phyloP scores from a whole-genome alignment of 1,139 yeast species.

The Geotrichum fermentans region DNA sequence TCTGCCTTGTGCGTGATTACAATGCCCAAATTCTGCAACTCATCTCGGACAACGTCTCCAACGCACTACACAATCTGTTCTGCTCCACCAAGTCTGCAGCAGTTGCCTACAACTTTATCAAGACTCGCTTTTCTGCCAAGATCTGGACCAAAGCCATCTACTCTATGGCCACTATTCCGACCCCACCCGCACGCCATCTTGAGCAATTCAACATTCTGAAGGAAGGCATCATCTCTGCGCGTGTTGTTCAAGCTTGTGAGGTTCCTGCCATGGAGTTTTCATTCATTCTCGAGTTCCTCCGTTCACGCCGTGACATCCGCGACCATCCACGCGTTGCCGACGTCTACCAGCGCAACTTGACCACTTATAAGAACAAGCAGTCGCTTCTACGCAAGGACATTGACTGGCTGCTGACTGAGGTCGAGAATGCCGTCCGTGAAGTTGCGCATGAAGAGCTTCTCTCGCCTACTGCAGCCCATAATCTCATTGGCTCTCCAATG shows the following conservation, averaged over 20 bases:
- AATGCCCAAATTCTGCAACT: slow-evolving; percentile 12
- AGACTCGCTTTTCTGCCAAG: slow-evolving; percentile 14
- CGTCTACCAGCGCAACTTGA: slow-evolving; percentile 14
- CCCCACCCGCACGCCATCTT: slow-evolving; percentile 11
- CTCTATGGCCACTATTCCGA: slow-evolving; percentile 15
- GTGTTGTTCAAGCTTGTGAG: slow-evolving; percentile 14
- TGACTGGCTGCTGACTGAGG: slow-evolving; percentile 11
- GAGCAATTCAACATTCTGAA: slow-evolving; percentile 17
- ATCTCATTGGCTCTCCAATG: slow-evolving; percentile 10
- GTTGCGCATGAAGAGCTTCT: slow-evolving; percentile 12
- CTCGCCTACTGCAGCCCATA: neutral
- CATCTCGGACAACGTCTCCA: slow-evolving; percentile 14
- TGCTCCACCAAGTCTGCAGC: slow-evolving; percentile 14
- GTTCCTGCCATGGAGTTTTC: slow-evolving; percentile 18
- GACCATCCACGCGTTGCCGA: slow-evolving; percentile 8
- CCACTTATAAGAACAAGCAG: slow-evolving; percentile 14
- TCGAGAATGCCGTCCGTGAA: slow-evolving; percentile 15
- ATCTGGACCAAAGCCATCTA: slow-evolving; percentile 17
- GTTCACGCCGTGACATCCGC: slow-evolving; percentile 15
- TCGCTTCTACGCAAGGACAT: slow-evolving; percentile 11
- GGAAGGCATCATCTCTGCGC: slow-evolving; percentile 10
- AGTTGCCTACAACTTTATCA: slow-evolving; percentile 14
- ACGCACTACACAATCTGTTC: slow-evolving; percentile 9
- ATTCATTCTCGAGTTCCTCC: slow-evolving; percentile 11
- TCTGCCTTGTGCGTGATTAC: slow-evolving; percentile 13